Evolutionary conservation across 768 basidiomycete species (phyloP), one percentile per base, ranked within the genome.

Genomic region (Kwoniella heveanensis): DNA sequence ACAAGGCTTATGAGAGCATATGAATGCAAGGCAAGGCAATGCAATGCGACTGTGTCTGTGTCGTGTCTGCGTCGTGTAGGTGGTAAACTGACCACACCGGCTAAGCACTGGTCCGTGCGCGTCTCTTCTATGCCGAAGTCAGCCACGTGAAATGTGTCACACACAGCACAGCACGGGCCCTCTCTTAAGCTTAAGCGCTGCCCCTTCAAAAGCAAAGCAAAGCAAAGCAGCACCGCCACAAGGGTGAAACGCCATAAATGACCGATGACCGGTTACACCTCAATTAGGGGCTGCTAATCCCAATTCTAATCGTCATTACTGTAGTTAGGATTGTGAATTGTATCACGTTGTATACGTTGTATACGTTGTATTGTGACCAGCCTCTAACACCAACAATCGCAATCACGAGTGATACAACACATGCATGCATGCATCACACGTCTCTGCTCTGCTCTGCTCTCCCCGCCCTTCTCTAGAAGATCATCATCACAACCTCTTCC

Each of bases 211-310:
- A n/a, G n/a, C n/a, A n/a, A n/a, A n/a, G n/a, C n/a, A n/a, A n/a
- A n/a, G n/a, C n/a, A n/a, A 44, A 3, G 15, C 39, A 44, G 46
- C 57, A 58, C 57, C 44, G 57, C 57, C 57, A 58, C 57, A 58
- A 58, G 47, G 47, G 47, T 58, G 47, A 58, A 58, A 58, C 57
- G 57, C 57, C 57, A 48, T 50, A 2, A 37, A 44, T 44, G 39
- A 44, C 39, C 39, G 39, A 32, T n/a, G n/a, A n/a, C n/a, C n/a
- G n/a, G 13, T 44, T 44, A 44, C 39, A 44, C 39, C 15, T 44
- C 19, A 19, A 44, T 19, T 44, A 44, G 17, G 39, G 10, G 17
- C 6, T 36, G 17, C 15, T 44, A 17, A 44, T 44, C 10, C 32
- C 32, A 6, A 36, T 36, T 36, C 6, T 13, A 36, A 36, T n/a